Evolutionary conservation across 495 filamentous ascomycete genomes (phyloP).

Genomic region (Parathielavia appendiculata): DNA sequence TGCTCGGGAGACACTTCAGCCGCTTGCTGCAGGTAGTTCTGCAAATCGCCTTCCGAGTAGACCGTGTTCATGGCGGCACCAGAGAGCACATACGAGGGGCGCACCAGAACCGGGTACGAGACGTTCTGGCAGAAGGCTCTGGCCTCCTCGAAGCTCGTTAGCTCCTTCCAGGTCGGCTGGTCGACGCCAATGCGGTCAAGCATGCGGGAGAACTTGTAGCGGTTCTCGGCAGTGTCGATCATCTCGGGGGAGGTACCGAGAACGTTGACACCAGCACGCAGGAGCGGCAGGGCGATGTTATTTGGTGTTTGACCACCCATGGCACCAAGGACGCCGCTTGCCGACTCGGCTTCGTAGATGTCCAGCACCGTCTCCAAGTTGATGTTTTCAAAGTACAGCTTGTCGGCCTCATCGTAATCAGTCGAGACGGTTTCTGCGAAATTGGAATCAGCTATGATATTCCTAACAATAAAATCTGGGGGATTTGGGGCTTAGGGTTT

Average conservation of each 20-base stretch:
- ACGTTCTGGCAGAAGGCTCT: constrained; percentile 77
- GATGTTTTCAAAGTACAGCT: constrained; percentile 96
- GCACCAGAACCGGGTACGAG: constrained; percentile 86
- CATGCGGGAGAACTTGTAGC: constrained; percentile 98
- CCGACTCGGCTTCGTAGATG: constrained; percentile 85
- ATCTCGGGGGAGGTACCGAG: constrained; percentile 95
- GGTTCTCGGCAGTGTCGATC: constrained; percentile 97
- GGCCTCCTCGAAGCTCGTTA: constrained; percentile 84
- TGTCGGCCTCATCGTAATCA: constrained; percentile 95
- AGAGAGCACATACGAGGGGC: constrained; percentile 92
- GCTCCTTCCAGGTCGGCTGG: constrained; percentile 96
- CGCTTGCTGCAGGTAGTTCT: constrained; percentile 82
- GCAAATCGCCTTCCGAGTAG: constrained; percentile 78
- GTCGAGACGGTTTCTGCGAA: constrained; percentile 75
- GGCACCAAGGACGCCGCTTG: constrained; percentile 88
- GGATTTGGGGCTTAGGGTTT: no score
- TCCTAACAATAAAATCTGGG: neutral
- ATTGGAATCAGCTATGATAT: constrained; percentile 3
- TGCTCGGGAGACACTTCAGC: constrained; percentile 90
- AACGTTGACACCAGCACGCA: constrained; percentile 84
- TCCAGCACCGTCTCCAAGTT: constrained; percentile 90
- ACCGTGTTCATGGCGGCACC: constrained; percentile 98
- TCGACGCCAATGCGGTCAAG: constrained; percentile 93
- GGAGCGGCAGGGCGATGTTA: constrained; percentile 89
- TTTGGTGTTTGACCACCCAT: constrained; percentile 99